Evolutionary conservation across 2,329 filamentous ascomycete genomes (phyloP).

Genomic region (Septoria linicola): DNA sequence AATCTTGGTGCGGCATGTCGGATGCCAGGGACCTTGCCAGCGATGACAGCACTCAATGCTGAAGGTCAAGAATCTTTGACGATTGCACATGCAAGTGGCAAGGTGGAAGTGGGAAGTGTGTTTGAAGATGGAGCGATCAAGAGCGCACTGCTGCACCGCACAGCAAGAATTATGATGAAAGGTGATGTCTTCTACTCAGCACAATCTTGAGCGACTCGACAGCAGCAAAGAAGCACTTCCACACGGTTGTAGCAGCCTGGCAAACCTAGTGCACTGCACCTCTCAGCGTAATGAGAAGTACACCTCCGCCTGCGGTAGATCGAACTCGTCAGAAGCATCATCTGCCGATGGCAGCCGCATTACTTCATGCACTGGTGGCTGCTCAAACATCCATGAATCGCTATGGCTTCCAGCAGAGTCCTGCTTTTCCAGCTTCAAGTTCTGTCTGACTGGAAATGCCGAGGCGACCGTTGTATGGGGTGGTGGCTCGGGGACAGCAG

Average conservation of each 20-base stretch:
- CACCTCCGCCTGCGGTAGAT: constrained; percentile 15
- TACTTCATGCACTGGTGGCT: background rate
- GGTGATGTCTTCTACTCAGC: constrained; percentile 32
- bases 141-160: constrained; percentile 34
- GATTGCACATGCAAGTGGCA: constrained; percentile 34
- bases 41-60: constrained; percentile 19
- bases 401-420: background rate
- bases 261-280: background rate
- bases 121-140: constrained; percentile 29
- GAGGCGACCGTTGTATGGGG: background rate
- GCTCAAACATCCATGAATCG: background rate
- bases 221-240: no score
- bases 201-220: constrained; percentile 5
- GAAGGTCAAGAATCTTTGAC: constrained; percentile 27
- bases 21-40: constrained; percentile 33
- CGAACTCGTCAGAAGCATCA: constrained; percentile 9
- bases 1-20: constrained; percentile 45
- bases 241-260: no score
- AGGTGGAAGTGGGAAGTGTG: constrained; percentile 32
- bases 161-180: constrained; percentile 34
- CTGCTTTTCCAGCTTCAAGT: background rate
- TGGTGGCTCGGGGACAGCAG: background rate
- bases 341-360: no score
- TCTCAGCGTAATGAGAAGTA: constrained; percentile 8
- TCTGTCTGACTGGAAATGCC: background rate